Evolutionary conservation across 305 asterid genomes (phyloP).

Genomic region (Plantago lanceolata): DNA sequence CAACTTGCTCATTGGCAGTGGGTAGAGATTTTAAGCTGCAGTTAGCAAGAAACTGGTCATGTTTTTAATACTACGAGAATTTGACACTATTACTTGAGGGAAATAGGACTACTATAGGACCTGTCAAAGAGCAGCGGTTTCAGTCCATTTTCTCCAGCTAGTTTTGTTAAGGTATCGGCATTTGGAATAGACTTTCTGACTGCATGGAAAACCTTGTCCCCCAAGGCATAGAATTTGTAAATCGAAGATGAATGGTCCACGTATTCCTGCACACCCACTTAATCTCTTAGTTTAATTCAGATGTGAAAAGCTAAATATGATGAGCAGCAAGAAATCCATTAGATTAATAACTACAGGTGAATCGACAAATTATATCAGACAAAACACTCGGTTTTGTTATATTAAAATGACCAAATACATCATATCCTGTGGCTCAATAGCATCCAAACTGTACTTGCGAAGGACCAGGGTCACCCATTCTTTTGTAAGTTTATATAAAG

Average conservation of each 20-base stretch:
- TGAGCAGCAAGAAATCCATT: constrained; percentile 26
- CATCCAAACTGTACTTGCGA: constrained; percentile 10
- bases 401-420: neutral
- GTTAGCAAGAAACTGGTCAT: constrained; percentile 16
- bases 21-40: constrained; percentile 92
- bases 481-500: constrained; percentile 6
- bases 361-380: neutral
- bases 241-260: constrained; percentile 86
- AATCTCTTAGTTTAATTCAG: constrained; percentile 15
- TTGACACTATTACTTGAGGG: constrained; percentile 8
- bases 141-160: constrained; percentile 50
- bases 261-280: constrained; percentile 66
- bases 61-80: constrained; percentile 16
- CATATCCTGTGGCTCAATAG: constrained; percentile 9
- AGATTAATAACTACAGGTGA: constrained; percentile 15
- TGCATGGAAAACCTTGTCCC: constrained; percentile 63
- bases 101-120: constrained; percentile 31
- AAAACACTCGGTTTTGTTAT: neutral
- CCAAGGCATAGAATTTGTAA: constrained; percentile 85
- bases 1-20: constrained; percentile 43
- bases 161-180: constrained; percentile 58
- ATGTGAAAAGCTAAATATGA: constrained; percentile 23
- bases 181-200: constrained; percentile 86
- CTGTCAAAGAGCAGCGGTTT: constrained; percentile 85
- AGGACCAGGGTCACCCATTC: neutral